Conservation (phyloP, 768 basidiomycete genomes). For the Lentinula sp. region DNA sequence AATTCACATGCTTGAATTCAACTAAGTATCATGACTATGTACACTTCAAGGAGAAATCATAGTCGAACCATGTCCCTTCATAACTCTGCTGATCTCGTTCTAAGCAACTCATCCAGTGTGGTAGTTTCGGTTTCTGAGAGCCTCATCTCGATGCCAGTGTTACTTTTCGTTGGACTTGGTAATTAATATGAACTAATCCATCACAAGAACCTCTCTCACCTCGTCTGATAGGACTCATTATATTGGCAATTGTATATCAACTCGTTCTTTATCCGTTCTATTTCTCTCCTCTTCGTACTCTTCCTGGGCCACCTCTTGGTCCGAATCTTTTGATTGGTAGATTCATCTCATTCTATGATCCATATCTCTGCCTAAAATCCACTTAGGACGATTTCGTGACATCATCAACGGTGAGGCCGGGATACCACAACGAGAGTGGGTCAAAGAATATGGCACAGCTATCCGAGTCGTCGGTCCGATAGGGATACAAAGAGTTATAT, state of each 20-base stretch:
- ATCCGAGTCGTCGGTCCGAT: conserved; percentile 39
- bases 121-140: neutral
- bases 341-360: neutral
- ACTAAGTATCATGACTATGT: no score
- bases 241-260: neutral
- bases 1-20: no score
- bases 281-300: neutral
- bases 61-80: neutral
- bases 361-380: neutral
- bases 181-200: neutral
- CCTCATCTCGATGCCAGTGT: neutral
- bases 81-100: neutral
- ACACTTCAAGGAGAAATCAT: no score
- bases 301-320: neutral
- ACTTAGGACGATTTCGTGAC: neutral
- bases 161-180: neutral
- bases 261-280: neutral
- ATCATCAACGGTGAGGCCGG: conserved; percentile 25
- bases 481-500: conserved; percentile 38
- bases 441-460: conserved; percentile 36
- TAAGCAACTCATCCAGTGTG: neutral
- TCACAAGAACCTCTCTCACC: neutral
- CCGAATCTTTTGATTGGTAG: neutral
- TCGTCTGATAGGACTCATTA: neutral
- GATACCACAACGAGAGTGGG: conserved; percentile 39